These are phyloP conservation scores for Oenanthe sinensis DNA, from an alignment of 129 eudicot genomes.

Conservation along the genomic window DNA sequence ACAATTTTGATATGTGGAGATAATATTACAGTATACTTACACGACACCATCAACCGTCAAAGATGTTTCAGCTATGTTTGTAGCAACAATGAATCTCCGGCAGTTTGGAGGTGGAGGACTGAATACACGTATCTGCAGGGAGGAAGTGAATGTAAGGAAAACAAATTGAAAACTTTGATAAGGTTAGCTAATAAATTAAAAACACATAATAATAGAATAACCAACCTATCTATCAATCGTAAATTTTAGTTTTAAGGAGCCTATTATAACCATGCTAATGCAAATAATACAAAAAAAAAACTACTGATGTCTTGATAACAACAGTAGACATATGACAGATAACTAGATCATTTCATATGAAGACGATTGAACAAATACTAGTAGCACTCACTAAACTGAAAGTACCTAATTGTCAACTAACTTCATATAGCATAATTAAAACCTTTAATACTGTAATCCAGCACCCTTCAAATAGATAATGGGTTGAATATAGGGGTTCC, in stretches of 20 bases:
- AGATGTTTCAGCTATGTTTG: conserved; percentile 97
- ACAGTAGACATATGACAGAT: not conserved
- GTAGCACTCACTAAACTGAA: not conserved
- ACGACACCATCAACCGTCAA: conserved; percentile 98
- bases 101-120: conserved; percentile 83
- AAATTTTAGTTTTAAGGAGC: not conserved
- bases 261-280: not conserved
- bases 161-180: not conserved
- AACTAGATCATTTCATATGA: not conserved
- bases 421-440: not conserved
- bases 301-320: not conserved
- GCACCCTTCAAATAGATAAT: not conserved
- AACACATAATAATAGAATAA: not conserved
- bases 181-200: not conserved
- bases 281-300: not conserved
- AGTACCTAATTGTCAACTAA: not conserved
- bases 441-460: not conserved
- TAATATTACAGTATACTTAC: conserved; percentile 36
- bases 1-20: not conserved
- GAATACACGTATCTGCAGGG: conserved; percentile 75
- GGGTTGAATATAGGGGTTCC: not conserved
- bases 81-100: conserved; percentile 88
- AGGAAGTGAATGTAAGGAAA: conserved; percentile 16
- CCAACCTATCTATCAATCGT: not conserved
- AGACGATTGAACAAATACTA: not conserved